Percentiles rank a stretch among this genome's conserved stretches.
Conservation (phyloP, 2,329 filamentous ascomycete genomes). For the Ophiocordyceps australis region DNA sequence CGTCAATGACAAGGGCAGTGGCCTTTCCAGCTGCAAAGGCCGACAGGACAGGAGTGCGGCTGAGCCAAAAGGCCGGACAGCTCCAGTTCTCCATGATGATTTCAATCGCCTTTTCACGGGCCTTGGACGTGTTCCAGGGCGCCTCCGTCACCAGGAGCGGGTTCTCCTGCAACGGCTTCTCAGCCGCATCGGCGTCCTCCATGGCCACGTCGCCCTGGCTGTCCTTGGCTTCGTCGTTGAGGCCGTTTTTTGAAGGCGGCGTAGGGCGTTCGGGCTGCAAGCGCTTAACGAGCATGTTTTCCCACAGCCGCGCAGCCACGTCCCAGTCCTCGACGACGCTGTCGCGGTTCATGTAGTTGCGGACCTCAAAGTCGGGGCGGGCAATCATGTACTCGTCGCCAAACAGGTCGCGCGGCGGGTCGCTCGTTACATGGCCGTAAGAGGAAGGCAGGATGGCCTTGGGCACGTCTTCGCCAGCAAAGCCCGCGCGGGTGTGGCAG, state of each 20-base stretch:
- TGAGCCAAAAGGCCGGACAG: constrained; percentile 84
- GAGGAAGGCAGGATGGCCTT: constrained; percentile 85
- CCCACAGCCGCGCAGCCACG: constrained; percentile 73
- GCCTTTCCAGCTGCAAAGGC: constrained; percentile 88
- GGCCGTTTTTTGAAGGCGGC: constrained; percentile 55
- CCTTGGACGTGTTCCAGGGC: constrained; percentile 77
- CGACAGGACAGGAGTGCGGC: constrained; percentile 72
- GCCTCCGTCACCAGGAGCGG: constrained; percentile 88
- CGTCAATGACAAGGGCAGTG: constrained; percentile 79
- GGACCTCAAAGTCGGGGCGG: constrained; percentile 58
- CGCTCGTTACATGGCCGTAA: constrained; percentile 47
- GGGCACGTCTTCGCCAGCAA: constrained; percentile 92
- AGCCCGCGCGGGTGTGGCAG: constrained; percentile 79
- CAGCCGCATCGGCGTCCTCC: constrained; percentile 33
- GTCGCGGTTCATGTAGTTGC: constrained; percentile 81
- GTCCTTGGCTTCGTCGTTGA: constrained; percentile 52
- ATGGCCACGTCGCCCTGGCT: constrained; percentile 42
- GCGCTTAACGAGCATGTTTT: constrained; percentile 76
- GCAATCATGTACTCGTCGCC: constrained; percentile 84
- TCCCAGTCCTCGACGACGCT: constrained; percentile 96
- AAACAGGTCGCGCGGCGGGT: constrained; percentile 43
- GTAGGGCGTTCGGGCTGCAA: constrained; percentile 61
- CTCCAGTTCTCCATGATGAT: constrained; percentile 96
- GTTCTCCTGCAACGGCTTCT: constrained; percentile 75
- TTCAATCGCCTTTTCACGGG: constrained; percentile 86